A percentile compares a stretch with the other conserved stretches of the same genome.
Evolutionary conservation across 2,329 filamentous ascomycete species (phyloP).

Genomic region (Bisporella sp.): DNA sequence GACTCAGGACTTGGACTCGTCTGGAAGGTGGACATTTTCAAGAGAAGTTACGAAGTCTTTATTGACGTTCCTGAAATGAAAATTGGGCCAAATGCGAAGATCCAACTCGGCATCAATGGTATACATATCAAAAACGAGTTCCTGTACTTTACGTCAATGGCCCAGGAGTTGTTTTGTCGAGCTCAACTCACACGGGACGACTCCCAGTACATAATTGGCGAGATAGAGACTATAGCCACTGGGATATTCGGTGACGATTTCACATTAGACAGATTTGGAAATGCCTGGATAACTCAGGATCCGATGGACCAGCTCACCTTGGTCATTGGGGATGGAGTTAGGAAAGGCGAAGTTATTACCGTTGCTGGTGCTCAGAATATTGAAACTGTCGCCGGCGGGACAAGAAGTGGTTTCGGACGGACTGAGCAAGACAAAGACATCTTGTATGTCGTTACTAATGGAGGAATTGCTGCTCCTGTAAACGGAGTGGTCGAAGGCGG

Average conservation of each 20-base stretch:
- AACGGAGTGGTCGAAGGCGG: background rate
- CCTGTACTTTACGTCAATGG: slow-evolving; percentile 3
- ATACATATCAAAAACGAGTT: background rate
- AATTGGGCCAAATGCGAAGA: background rate
- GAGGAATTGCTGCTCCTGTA: background rate
- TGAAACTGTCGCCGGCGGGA: slow-evolving; percentile 1
- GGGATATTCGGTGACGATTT: slow-evolving; percentile 4
- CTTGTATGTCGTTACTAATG: slow-evolving; percentile 6
- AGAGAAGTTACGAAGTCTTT: background rate
- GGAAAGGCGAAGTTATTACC: background rate
- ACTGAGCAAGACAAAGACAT: slow-evolving; percentile 1
- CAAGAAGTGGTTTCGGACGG: slow-evolving; percentile 5
- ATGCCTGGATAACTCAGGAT: slow-evolving; percentile 2
- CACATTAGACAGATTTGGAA: slow-evolving; percentile 1
- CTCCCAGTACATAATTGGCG: background rate
- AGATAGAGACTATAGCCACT: background rate
- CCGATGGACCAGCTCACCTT: background rate
- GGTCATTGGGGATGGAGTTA: slow-evolving; percentile 1
- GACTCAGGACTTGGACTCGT: background rate
- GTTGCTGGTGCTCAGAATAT: background rate
- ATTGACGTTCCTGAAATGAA: slow-evolving; percentile 1
- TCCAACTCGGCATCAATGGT: slow-evolving; percentile 1
- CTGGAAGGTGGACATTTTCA: slow-evolving; percentile 1
- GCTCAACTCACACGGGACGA: background rate
- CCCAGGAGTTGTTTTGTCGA: background rate